A percentile compares a stretch with the other conserved stretches of the same genome.
phyloP scores from a whole-genome alignment of 1,284 basidiomycete genomes.

The Fomitopsis pinicola region DNA sequence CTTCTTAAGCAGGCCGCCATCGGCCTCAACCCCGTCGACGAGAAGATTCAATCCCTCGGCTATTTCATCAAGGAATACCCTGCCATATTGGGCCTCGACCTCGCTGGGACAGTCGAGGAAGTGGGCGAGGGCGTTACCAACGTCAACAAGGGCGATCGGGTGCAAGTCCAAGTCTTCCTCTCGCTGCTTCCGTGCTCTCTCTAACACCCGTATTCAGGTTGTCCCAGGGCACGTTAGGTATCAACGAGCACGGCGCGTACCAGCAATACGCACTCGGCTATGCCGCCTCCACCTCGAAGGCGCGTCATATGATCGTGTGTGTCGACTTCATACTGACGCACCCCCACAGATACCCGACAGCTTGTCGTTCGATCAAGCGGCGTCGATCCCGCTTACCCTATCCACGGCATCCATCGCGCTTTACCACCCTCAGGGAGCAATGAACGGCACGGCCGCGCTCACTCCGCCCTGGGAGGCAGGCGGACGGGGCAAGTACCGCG shows the following conservation, averaged over 20 bases:
- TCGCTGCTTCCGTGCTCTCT: too few species aligned
- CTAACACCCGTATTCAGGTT: not conserved
- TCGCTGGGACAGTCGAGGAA: constrained; percentile 16
- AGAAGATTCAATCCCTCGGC: constrained; percentile 31
- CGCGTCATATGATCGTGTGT: not conserved
- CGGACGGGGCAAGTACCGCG: constrained; percentile 26
- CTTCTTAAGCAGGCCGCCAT: constrained; percentile 38
- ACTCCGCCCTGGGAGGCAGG: constrained; percentile 18
- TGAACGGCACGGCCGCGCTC: constrained; percentile 9
- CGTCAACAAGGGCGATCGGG: constrained; percentile 12
- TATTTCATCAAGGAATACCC: constrained; percentile 22
- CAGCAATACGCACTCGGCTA: constrained; percentile 6
- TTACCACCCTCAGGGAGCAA: not conserved
- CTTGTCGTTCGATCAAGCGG: constrained; percentile 5
- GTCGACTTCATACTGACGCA: not conserved
- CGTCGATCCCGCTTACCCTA: constrained; percentile 9
- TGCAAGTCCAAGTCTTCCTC: constrained; percentile 6
- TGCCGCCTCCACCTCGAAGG: not conserved
- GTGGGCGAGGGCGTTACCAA: constrained; percentile 13
- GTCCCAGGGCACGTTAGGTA: constrained; percentile 1
- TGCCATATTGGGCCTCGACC: constrained; percentile 12
- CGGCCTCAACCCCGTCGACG: constrained; percentile 47
- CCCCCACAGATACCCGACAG: not conserved
- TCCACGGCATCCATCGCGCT: constrained; percentile 2
- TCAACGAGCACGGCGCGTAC: constrained; percentile 5